Conservation (phyloP, 1,139 yeast species). For the Pichia norvegensis region DNA sequence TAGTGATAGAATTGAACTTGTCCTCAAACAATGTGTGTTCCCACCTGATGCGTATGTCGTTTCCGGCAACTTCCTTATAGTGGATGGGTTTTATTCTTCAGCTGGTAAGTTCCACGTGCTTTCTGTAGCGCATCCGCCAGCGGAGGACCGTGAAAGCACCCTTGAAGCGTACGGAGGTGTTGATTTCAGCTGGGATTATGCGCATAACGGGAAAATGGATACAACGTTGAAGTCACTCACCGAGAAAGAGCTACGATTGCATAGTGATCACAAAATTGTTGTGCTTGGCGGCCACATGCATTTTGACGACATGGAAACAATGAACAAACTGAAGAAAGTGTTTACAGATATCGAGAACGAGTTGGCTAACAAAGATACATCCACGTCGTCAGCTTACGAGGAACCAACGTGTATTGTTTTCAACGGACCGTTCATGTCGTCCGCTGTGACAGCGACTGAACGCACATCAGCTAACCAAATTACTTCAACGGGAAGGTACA, state of each 20-base stretch:
- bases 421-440: constrained; percentile 64
- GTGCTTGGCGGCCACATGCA: constrained; percentile 68
- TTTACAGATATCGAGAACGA: constrained; percentile 32
- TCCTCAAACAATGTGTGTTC: constrained; percentile 57
- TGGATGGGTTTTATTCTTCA: constrained; percentile 77
- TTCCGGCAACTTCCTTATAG: constrained; percentile 72
- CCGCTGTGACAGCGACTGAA: constrained; percentile 47
- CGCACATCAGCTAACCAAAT: constrained; percentile 37
- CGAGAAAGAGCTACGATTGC: constrained; percentile 41
- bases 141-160: constrained; percentile 62
- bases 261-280: constrained; percentile 47
- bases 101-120: constrained; percentile 68
- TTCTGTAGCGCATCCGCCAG: constrained; percentile 80
- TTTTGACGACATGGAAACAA: constrained; percentile 60
- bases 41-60: constrained; percentile 63
- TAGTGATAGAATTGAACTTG: constrained; percentile 68
- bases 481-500: constrained; percentile 46
- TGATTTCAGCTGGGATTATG: constrained; percentile 68
- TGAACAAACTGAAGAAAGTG: constrained; percentile 48
- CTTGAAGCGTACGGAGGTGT: constrained; percentile 68
- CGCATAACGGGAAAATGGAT: constrained; percentile 43
- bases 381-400: constrained; percentile 4
- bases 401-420: constrained; percentile 37
- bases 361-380: not conserved
- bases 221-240: constrained; percentile 45